Base-by-base conservation (phyloP, 352 stramenopile species). In the Phytophthora rubi region DNA sequence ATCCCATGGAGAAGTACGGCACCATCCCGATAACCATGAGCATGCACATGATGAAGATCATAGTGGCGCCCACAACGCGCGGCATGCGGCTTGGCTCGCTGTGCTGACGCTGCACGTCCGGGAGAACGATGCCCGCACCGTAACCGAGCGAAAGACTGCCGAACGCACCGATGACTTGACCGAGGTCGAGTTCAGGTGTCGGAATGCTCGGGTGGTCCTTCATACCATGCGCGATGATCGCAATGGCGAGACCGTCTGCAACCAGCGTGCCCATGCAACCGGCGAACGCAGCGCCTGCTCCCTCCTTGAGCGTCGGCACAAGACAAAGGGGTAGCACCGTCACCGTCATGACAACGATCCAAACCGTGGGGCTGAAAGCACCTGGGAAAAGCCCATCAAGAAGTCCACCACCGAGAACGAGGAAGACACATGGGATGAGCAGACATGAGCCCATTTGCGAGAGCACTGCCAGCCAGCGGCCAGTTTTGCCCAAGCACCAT, bases 311-410 rank as follows among this genome's bases (percentile, higher is more conserved):
- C 6, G 67, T 74, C 1, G 67, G 67, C 7, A 73, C 65, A 10
- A 73, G 53, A 47, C 59, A 83, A 30, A 90, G 67, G 8, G 82
- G 82, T 18, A 82, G 44, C 7, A 83, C 55, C 21, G 60, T 81
- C 16, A 85, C n/a, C 6, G 79, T 78, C 79, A 90, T 90, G 39
- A 88, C 54, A 15, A 88, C 75, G 54, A 85, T 89, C 83, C 83
- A 91, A 30, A 71, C 81, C 21, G 73, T 72, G 42, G 74, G 58
- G 33, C 56, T 76, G 55, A 89, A 85, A 18, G 79, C 64, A 15
- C 64, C 64, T 2, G 77, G 81, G 66, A 90, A 91, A 28, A 90
- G 81, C 2, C 59, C 65, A 44, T 80, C 59, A n/a, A 89, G 70
- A 9, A 90, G 53, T 9, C 59, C 42, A 6, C 67, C 67, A 12